Evolutionary conservation across 1,284 basidiomycete species (phyloP).

Genomic region (Cutaneotrichosporon sp.): DNA sequence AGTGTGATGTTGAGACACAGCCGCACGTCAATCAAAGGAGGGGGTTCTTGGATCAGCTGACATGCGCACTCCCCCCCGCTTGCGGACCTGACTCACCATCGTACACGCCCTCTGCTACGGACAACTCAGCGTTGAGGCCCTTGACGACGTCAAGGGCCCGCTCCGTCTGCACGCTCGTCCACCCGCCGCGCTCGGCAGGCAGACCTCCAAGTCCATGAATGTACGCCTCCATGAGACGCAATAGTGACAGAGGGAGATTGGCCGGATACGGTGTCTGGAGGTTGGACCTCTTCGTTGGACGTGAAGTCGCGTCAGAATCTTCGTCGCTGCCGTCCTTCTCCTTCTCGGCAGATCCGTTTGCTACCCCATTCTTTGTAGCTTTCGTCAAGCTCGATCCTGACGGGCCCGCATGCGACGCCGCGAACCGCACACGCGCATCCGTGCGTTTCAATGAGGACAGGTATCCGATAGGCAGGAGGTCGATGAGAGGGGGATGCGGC

Average conservation of each 20-base stretch:
- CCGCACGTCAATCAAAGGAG: slow-evolving; percentile 8
- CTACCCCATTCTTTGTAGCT: not conserved
- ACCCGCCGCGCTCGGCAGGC: slow-evolving; percentile 30
- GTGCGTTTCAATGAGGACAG: slow-evolving; percentile 43
- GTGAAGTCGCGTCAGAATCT: not conserved
- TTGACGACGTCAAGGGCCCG: slow-evolving; percentile 37
- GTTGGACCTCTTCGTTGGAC: slow-evolving; percentile 33
- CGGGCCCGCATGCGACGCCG: slow-evolving; percentile 36
- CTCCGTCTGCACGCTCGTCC: slow-evolving; percentile 40
- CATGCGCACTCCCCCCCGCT: no score
- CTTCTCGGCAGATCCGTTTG: slow-evolving; percentile 1
- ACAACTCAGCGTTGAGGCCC: slow-evolving; percentile 29
- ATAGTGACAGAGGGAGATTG: slow-evolving; percentile 42
- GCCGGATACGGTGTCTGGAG: slow-evolving; percentile 38
- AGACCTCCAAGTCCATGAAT: slow-evolving; percentile 36
- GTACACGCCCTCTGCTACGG: slow-evolving; percentile 41
- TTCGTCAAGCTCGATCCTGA: slow-evolving; percentile 18
- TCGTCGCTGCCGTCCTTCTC: slow-evolving; percentile 3
- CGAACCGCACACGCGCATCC: slow-evolving; percentile 44
- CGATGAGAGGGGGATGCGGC: slow-evolving; percentile 42
- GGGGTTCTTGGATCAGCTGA: no score
- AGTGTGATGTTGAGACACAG: slow-evolving; percentile 13
- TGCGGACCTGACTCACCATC: slow-evolving; percentile 41
- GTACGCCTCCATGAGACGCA: slow-evolving; percentile 45
- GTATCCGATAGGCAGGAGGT: slow-evolving; percentile 41